Evolutionary conservation across 306 rosid species (phyloP), one percentile per base, ranked within the genome.

Genomic region (Mucuna pruriens): DNA sequence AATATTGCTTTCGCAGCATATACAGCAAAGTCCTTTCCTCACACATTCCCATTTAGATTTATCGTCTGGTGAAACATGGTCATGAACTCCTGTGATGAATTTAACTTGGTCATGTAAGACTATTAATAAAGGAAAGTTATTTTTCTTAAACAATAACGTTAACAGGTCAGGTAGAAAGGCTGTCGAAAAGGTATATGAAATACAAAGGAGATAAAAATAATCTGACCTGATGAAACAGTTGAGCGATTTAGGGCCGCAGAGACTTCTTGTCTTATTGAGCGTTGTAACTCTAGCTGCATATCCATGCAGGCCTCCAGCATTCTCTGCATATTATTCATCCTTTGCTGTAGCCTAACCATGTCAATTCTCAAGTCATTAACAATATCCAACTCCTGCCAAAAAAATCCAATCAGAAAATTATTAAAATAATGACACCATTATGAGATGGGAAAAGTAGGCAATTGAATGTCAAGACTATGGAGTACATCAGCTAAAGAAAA

Each of bases 291-390:
- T 17, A 93, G 94, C 79, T 96, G 99, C 99, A 96, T 96, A 85
- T 96, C 99, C 99, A 96, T 93, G 81, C 99, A 96, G 67, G 99
- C 87, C 87, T 90, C 98, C 77, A 96, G 78, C 97, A 93, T 96
- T 74, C 93, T 90, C 80, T 93, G 98, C 88, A 96, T 89, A 76
- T 90, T 92, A 81, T 90, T 90, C 99, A 96, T 93, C 89, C 94
- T 92, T 72, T 96, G 97, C 67, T 93, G 98, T 25, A 96, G 93
- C 88, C 96, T 89, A 60, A 91, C 97, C 99, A 96, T 92, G 90
- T 96, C 98, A 80, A 93, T 87, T 84, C 99, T 92, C 92, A 96
- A 84, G 86, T 96, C 98, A 67, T 86, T 92, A 77, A 96, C 74
- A 74, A 87, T 79, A 58, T 96, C 98, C 97, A 93, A 96, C 51